Evolutionary conservation across 345 rosid species (phyloP).

Genomic region (Eucalyptus urophylla): DNA sequence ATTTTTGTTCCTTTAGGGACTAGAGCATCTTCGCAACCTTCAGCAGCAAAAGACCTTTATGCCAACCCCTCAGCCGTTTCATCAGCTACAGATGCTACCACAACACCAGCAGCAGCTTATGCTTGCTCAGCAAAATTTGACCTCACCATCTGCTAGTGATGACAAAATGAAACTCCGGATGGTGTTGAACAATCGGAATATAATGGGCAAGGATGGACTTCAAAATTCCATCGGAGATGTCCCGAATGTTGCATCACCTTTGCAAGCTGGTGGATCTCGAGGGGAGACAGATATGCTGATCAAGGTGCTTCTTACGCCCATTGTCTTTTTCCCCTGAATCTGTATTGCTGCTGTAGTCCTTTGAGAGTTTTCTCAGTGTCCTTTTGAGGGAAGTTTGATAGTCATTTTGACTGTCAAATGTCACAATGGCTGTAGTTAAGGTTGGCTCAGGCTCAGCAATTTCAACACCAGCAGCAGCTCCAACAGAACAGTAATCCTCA

Average conservation of each 20-base stretch:
- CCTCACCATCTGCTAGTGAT: slow-evolving; percentile 66
- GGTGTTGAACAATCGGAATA: slow-evolving; percentile 52
- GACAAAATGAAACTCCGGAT: slow-evolving; percentile 73
- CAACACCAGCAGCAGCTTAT: slow-evolving; percentile 95
- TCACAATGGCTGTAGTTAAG: background rate
- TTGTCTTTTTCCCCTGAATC: background rate
- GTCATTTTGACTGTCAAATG: background rate
- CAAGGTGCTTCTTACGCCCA: slow-evolving; percentile 27
- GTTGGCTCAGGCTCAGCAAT: background rate
- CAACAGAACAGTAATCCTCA: background rate
- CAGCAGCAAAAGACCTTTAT: slow-evolving; percentile 85
- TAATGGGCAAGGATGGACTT: slow-evolving; percentile 72
- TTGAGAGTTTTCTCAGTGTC: background rate
- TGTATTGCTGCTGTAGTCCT: background rate
- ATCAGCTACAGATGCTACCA: slow-evolving; percentile 78
- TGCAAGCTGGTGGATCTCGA: slow-evolving; percentile 55
- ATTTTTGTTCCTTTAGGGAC: slow-evolving; percentile 31
- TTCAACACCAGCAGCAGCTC: background rate
- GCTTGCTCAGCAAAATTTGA: slow-evolving; percentile 80
- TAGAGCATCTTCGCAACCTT: slow-evolving; percentile 68
- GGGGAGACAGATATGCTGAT: slow-evolving; percentile 57
- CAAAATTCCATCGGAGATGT: slow-evolving; percentile 62
- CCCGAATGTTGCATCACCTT: slow-evolving; percentile 58
- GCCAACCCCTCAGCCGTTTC: slow-evolving; percentile 84
- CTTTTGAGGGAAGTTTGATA: background rate